Conservation (phyloP, 805 yeast genomes). For the Millerago galiae region DNA sequence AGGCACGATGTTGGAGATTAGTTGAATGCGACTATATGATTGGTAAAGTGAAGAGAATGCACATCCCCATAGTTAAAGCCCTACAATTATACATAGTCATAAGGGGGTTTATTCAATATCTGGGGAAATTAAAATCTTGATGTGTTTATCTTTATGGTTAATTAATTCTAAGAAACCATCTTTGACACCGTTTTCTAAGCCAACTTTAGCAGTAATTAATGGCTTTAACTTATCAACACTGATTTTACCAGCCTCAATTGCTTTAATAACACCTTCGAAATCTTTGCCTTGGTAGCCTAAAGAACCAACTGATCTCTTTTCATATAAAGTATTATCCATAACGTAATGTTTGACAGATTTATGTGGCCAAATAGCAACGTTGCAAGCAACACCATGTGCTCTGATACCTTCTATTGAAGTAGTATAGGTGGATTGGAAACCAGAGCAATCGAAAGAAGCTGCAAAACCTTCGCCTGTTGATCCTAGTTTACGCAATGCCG, state of each 20-base stretch:
- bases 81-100: neutral
- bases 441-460: conserved; percentile 48
- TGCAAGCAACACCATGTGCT: conserved; percentile 38
- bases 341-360: conserved; percentile 37
- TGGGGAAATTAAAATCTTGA: conserved; percentile 39
- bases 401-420: conserved; percentile 34
- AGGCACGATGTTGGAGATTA: too few species aligned
- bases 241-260: conserved; percentile 32
- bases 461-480: conserved; percentile 41
- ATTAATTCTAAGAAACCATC: conserved; percentile 37
- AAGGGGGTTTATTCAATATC: conserved; percentile 7
- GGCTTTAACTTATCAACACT: conserved; percentile 28
- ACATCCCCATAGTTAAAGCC: too few species aligned
- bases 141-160: conserved; percentile 37
- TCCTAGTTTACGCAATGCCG: conserved; percentile 28
- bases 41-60: too few species aligned
- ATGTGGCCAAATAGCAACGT: conserved; percentile 47
- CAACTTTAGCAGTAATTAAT: conserved; percentile 35
- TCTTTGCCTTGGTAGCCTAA: conserved; percentile 39
- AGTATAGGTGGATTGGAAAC: conserved; percentile 40
- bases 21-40: too few species aligned
- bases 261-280: conserved; percentile 36
- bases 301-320: conserved; percentile 38
- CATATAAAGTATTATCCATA: conserved; percentile 39
- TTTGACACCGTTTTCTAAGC: conserved; percentile 34